Conservation (phyloP, 1,284 basidiomycete species). For the Bondarzewia mesenterica region DNA sequence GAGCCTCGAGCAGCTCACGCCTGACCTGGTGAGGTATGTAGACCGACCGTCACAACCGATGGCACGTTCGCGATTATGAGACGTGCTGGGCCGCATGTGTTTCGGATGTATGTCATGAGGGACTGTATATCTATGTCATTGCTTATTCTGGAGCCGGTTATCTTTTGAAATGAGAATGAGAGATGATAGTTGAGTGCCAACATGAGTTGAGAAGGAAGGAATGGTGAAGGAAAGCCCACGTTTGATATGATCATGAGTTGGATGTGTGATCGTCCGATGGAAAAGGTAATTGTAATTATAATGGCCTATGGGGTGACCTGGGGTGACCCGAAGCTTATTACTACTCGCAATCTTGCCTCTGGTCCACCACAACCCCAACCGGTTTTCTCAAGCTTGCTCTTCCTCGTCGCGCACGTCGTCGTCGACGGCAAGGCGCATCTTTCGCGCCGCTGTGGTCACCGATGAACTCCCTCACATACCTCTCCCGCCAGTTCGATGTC, state of each 20-base stretch:
- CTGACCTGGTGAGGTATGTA: constrained; percentile 34
- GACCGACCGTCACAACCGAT: constrained; percentile 3
- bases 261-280: background rate
- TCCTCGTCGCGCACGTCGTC: constrained; percentile 4
- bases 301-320: background rate
- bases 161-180: background rate
- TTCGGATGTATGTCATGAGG: background rate
- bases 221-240: background rate
- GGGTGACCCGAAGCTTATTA: background rate
- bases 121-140: too few species aligned
- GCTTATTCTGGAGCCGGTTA: too few species aligned
- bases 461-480: constrained; percentile 66
- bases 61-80: constrained; percentile 7
- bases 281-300: background rate
- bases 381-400: background rate
- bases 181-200: background rate
- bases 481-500: constrained; percentile 64
- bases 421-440: constrained; percentile 4
- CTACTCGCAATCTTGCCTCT: background rate
- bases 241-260: background rate
- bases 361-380: background rate
- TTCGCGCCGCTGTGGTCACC: background rate
- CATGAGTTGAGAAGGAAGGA: background rate
- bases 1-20: constrained; percentile 37
- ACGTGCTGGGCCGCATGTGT: background rate